phyloP scores from a whole-genome alignment of 805 yeast species.

The Pichia exigua region DNA sequence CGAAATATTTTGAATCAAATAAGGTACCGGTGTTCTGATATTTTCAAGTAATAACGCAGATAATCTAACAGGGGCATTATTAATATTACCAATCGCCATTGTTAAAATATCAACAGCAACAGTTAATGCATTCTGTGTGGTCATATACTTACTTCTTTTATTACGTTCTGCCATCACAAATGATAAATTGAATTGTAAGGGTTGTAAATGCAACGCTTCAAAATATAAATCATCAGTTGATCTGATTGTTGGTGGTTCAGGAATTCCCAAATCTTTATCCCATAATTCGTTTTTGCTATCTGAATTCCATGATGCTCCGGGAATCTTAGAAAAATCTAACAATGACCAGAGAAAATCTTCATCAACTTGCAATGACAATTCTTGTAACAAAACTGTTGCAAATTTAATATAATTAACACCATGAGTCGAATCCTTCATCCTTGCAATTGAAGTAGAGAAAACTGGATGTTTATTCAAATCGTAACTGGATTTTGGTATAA shows the following conservation, averaged over 20 bases:
- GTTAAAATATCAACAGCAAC: conserved; percentile 79
- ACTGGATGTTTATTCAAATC: conserved; percentile 90
- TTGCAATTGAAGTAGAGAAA: conserved; percentile 75
- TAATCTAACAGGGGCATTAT: conserved; percentile 89
- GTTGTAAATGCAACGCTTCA: conserved; percentile 89
- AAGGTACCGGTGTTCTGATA: conserved; percentile 75
- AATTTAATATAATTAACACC: conserved; percentile 88
- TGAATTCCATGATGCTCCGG: conserved; percentile 72
- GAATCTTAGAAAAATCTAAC: conserved; percentile 70
- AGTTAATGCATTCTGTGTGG: conserved; percentile 59
- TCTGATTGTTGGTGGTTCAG: conserved; percentile 54
- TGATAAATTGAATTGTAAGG: conserved; percentile 79
- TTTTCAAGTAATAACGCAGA: conserved; percentile 86
- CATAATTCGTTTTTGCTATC: conserved; percentile 37
- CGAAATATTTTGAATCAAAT: conserved; percentile 57
- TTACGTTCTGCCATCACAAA: conserved; percentile 79
- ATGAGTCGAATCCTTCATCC: conserved; percentile 80
- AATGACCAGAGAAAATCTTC: conserved; percentile 85
- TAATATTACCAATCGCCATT: conserved; percentile 95
- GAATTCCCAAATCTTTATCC: conserved; percentile 56
- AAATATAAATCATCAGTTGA: conserved; percentile 71
- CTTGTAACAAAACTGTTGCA: conserved; percentile 84
- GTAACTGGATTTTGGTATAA: conserved; percentile 72
- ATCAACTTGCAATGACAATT: conserved; percentile 85
- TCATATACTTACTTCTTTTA: conserved; percentile 49